A percentile compares a stretch with the other conserved stretches of the same genome.
Conservation (phyloP, 1,139 yeast species). For the Meyerozyma guilliermondii region DNA sequence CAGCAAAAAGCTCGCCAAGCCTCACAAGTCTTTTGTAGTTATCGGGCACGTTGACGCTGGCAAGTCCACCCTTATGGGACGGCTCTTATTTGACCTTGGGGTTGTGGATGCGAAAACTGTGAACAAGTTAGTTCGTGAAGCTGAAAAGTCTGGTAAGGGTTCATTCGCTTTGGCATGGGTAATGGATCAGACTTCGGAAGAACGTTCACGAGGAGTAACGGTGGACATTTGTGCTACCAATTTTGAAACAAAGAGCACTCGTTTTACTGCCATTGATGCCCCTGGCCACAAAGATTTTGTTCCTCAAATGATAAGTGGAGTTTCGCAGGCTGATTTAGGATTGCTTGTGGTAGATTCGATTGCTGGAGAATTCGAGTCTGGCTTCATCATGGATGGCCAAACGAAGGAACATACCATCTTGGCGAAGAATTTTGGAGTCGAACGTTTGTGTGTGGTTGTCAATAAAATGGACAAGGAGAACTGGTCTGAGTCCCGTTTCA, state of each 20-base stretch:
- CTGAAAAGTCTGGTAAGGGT: slow-evolving; percentile 79
- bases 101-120: slow-evolving; percentile 75
- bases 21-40: slow-evolving; percentile 74
- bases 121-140: slow-evolving; percentile 72
- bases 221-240: slow-evolving; percentile 85
- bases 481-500: slow-evolving; percentile 66
- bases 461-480: slow-evolving; percentile 80
- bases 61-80: slow-evolving; percentile 90
- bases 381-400: slow-evolving; percentile 84
- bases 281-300: slow-evolving; percentile 60
- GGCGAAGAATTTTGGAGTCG: slow-evolving; percentile 81
- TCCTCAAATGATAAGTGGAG: slow-evolving; percentile 52
- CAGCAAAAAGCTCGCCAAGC: slow-evolving; percentile 39
- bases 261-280: slow-evolving; percentile 90
- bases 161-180: slow-evolving; percentile 98
- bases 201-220: slow-evolving; percentile 86
- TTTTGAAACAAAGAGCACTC: slow-evolving; percentile 61
- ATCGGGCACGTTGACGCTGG: slow-evolving; percentile 99
- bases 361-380: slow-evolving; percentile 83
- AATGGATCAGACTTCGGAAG: slow-evolving; percentile 92
- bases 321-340: slow-evolving; percentile 61
- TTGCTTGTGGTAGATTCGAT: slow-evolving; percentile 74
- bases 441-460: slow-evolving; percentile 67
- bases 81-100: slow-evolving; percentile 75
- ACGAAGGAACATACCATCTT: slow-evolving; percentile 89